Evolutionary conservation across 1,284 basidiomycete genomes (phyloP), one percentile per base, ranked within the genome.

Genomic region (Puccinia coronata): DNA sequence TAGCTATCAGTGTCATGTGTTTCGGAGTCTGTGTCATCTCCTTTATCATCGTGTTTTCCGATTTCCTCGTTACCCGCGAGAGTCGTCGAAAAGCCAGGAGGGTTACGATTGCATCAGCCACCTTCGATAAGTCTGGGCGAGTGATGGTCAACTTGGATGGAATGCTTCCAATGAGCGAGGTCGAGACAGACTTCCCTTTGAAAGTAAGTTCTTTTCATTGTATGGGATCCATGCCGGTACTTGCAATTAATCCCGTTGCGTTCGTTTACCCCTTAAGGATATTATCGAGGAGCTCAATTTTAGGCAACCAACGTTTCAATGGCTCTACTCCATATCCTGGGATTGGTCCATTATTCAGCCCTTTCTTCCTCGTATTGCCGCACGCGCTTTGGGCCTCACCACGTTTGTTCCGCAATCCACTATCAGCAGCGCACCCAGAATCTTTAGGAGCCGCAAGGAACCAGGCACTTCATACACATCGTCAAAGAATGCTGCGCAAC

Each of bases 291-390:
- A 88, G 70, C 86, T 88, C 18, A 87, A 88, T 84, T 87, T 87
- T 34, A 86, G 87, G 31, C 86, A 87, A 81, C 84, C 87, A 16
- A 88, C 87, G 25, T 89, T 88, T 86, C 88, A 89, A 84, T 89
- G 88, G 88, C 86, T 89, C 39, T 89, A 88, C 85, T 86, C 87
- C 77, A 84, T 89, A 41, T 87, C 87, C 5, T 89, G 88, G 87
- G 87, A 88, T 85, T 89, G 88, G 88, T 81, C 84, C 39, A 85
- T 88, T 70, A 86, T 89, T 80, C 84, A 85, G 12, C 87, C 88
- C 0, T 88, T 88, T 83, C 84, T 88, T 41, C 84, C 86, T 9
- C 85, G 87, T 36, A 87, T 88, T 82, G 84, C 87, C 36, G 84
- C 85, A 31, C 82, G 84, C 25, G 83, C 84, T 59, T 74, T 84